These are phyloP conservation scores for Xylaria sp. DNA, from an alignment of 2,329 filamentous ascomycete species.

Conservation along the genomic window DNA sequence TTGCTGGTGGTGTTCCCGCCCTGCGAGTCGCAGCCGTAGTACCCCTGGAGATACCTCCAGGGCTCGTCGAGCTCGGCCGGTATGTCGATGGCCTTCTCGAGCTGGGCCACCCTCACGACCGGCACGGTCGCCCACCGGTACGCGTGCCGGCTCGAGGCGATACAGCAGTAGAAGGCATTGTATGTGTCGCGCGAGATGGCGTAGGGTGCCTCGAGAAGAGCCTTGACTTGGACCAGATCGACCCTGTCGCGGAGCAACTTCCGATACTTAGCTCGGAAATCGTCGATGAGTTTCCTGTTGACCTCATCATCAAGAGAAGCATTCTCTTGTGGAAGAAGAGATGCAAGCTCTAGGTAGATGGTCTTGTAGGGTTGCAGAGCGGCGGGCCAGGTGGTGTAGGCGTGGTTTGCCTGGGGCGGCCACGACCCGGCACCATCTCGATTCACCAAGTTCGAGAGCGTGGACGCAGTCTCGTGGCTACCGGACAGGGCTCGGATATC, in stretches of 20 bases:
- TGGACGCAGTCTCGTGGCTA: constrained; percentile 3
- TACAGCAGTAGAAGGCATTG: constrained; percentile 40
- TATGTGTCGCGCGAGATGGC: constrained; percentile 34
- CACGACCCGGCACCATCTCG: constrained; percentile 10
- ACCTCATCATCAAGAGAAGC: constrained; percentile 33
- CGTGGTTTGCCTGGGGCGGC: constrained; percentile 10
- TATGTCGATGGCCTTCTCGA: constrained; percentile 36
- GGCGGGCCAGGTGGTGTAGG: constrained; percentile 1
- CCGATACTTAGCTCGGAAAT: constrained; percentile 26
- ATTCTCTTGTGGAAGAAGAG: not conserved
- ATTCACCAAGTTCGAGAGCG: constrained; percentile 1
- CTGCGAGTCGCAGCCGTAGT: constrained; percentile 36
- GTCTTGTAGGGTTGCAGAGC: constrained; percentile 3
- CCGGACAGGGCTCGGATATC: not conserved
- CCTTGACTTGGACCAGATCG: constrained; percentile 26
- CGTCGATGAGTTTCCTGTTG: constrained; percentile 26
- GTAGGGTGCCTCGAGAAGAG: constrained; percentile 27
- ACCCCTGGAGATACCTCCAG: constrained; percentile 37
- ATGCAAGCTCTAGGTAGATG: constrained; percentile 5
- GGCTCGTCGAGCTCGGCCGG: constrained; percentile 36
- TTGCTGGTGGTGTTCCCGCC: constrained; percentile 40
- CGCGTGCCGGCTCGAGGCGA: constrained; percentile 38
- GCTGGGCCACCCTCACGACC: constrained; percentile 39
- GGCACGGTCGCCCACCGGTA: constrained; percentile 42
- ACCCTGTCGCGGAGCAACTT: constrained; percentile 30